Percentiles rank a stretch among this genome's conserved stretches.
Evolutionary conservation across 257 asterid genomes (phyloP).

Genomic region (Plectranthus barbatus): DNA sequence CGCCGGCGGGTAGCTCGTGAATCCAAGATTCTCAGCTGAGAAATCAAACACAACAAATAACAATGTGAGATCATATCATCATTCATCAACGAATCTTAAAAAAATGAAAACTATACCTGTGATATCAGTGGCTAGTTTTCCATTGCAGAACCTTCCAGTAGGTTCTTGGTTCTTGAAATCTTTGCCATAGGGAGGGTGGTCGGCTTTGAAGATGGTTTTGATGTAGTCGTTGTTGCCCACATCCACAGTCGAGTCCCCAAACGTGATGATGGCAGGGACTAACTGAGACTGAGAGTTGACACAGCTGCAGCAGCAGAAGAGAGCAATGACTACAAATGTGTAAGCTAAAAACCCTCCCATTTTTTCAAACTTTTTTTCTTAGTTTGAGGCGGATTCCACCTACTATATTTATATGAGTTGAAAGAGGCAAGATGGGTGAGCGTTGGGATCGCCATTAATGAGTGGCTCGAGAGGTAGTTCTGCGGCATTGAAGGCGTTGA

Average conservation of each 20-base stretch:
- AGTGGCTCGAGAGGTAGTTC: slow-evolving; percentile 29
- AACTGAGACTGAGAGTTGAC: slow-evolving; percentile 56
- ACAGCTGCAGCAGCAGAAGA: background rate
- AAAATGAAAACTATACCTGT: no score
- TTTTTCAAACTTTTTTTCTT: background rate
- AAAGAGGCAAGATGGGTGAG: slow-evolving; percentile 22
- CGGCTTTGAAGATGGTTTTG: slow-evolving; percentile 52
- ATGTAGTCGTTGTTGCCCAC: slow-evolving; percentile 81
- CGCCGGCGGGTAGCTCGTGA: slow-evolving; percentile 58
- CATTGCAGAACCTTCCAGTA: slow-evolving; percentile 90
- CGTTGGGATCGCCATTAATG: slow-evolving; percentile 55
- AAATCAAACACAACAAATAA: background rate
- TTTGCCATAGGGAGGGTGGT: slow-evolving; percentile 88
- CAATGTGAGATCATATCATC: no score
- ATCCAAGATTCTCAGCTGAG: slow-evolving; percentile 84
- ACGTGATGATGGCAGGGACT: slow-evolving; percentile 76
- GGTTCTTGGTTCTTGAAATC: slow-evolving; percentile 52
- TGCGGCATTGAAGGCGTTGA: slow-evolving; percentile 29
- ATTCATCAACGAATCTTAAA: no score
- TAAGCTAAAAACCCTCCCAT: slow-evolving; percentile 19
- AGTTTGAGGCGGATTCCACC: no score
- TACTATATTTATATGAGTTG: slow-evolving; percentile 2
- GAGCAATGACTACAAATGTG: slow-evolving; percentile 28
- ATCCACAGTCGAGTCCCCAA: slow-evolving; percentile 82
- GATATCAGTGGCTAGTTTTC: slow-evolving; percentile 83